Conservation (phyloP, 2,329 filamentous ascomycete species). For the Aspergillus eucalypticola region DNA sequence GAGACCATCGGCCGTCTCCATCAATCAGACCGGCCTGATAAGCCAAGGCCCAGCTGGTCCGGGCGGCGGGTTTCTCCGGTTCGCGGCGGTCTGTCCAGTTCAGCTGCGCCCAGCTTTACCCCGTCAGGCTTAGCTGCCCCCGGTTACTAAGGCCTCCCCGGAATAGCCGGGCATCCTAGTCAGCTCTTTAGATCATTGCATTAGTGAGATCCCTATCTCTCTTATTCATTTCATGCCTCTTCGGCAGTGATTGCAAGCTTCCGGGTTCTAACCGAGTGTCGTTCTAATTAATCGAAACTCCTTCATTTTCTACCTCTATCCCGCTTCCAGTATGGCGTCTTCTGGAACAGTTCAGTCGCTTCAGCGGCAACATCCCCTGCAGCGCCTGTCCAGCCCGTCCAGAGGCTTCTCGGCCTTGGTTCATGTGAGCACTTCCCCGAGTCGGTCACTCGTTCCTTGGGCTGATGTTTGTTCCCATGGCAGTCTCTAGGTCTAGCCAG, state of each 20-base stretch:
- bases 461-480: constrained; percentile 16
- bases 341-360: constrained; percentile 22
- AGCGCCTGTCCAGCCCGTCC: constrained; percentile 46
- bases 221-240: background rate
- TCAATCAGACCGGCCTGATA: constrained; percentile 22
- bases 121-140: background rate
- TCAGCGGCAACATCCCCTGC: constrained; percentile 43
- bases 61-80: constrained; percentile 7
- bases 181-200: background rate
- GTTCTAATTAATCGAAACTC: background rate
- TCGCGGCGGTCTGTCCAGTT: background rate
- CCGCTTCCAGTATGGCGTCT: constrained; percentile 6
- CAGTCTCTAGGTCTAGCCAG: constrained; percentile 44
- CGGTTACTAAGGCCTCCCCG: background rate
- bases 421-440: constrained; percentile 36
- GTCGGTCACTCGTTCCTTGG: constrained; percentile 15
- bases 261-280: background rate
- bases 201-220: constrained; percentile 4
- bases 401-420: constrained; percentile 44
- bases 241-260: background rate
- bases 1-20: constrained; percentile 17
- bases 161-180: background rate
- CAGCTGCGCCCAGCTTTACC: no score
- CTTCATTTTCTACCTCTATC: background rate
- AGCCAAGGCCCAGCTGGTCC: constrained; percentile 8